phyloP scores from a whole-genome alignment of 1,284 basidiomycete genomes.

The Fistulina hepatica region DNA sequence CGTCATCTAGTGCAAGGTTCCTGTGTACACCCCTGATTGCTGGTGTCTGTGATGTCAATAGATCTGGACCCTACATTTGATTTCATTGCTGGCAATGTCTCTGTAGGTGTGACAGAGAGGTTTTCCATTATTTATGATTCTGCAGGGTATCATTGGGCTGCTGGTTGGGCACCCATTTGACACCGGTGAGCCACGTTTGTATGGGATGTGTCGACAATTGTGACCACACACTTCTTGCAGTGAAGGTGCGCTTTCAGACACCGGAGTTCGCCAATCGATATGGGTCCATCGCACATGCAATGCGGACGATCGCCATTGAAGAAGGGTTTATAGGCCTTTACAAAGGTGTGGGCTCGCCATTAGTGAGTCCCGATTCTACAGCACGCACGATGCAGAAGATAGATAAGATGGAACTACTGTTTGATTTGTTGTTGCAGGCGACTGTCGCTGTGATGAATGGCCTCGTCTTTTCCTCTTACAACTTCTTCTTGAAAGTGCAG shows the following conservation, averaged over 20 bases:
- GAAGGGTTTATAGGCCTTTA: conserved; percentile 57
- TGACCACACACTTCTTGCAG: conserved; percentile 24
- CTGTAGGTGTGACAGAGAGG: conserved; percentile 25
- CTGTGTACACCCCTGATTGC: too few relatives aligned
- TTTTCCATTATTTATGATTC: conserved; percentile 1
- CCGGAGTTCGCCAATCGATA: conserved; percentile 46
- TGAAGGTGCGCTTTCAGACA: conserved; percentile 68
- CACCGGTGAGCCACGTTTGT: conserved; percentile 37
- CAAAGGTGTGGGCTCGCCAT: conserved; percentile 61
- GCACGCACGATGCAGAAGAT: neutral
- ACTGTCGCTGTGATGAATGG: conserved; percentile 66
- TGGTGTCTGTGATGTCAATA: too few relatives aligned
- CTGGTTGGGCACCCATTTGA: conserved; percentile 66
- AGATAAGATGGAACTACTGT: neutral
- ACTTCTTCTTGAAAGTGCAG: conserved; percentile 56
- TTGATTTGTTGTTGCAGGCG: conserved; percentile 30
- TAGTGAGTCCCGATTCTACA: conserved; percentile 35
- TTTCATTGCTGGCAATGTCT: conserved; percentile 66
- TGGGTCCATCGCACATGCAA: conserved; percentile 47
- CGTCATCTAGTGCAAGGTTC: too few relatives aligned
- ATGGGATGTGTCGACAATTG: neutral
- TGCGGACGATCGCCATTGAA: conserved; percentile 54
- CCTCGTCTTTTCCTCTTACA: conserved; percentile 64
- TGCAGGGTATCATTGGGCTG: conserved; percentile 49
- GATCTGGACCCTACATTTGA: conserved; percentile 43